Evolutionary conservation across 495 filamentous ascomycete species (phyloP), one percentile per base, ranked within the genome.

Genomic region (Rhypophila decipiens): DNA sequence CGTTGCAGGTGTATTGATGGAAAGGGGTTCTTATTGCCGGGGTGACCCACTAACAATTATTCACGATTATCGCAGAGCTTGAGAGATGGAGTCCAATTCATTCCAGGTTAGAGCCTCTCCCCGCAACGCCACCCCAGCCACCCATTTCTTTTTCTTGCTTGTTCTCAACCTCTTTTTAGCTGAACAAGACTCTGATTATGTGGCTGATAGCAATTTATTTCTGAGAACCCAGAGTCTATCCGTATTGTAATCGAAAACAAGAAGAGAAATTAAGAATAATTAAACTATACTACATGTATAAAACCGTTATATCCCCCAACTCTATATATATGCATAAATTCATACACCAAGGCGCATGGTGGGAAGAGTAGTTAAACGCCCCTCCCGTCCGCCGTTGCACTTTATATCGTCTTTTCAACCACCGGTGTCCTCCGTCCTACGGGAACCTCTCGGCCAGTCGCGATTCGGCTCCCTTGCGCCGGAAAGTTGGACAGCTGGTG

Each of bases 381-480:
- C 47, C 47, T 45, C 40, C 27, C 37, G 20, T n/a, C 46, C 42
- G 17, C 17, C 31, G 12, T 35, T 46, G 24, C 23, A 11, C 24
- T 42, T 47, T 51, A 58, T 50, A 44, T 54, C 39, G 42, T 60
- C 58, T 70, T 72, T 38, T 71, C 69, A 9, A 52, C 49, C 5
- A 59, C 37, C 10, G 71, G 65, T 2, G 69, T 68, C 39, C 66
- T 58, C 49, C 66, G 59, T 4, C 67, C 68, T 5, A 42, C 24
- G 10, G 62, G 57, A 13, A 62, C 61, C 36, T 55, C 54, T 23
- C 59, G 62, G 17, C 66, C 63, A 15, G 55, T 57, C 0, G 57
- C 17, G n/a, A 46, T 21, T 11, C 20, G 41, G 23, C 34, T 46
- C 22, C 31, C 24, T 22, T 12, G 20, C 31, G n/a, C 20, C 2